Evolutionary conservation across 2,329 filamentous ascomycete species (phyloP).

Genomic region (Aspergillus oerlinghausenensis): DNA sequence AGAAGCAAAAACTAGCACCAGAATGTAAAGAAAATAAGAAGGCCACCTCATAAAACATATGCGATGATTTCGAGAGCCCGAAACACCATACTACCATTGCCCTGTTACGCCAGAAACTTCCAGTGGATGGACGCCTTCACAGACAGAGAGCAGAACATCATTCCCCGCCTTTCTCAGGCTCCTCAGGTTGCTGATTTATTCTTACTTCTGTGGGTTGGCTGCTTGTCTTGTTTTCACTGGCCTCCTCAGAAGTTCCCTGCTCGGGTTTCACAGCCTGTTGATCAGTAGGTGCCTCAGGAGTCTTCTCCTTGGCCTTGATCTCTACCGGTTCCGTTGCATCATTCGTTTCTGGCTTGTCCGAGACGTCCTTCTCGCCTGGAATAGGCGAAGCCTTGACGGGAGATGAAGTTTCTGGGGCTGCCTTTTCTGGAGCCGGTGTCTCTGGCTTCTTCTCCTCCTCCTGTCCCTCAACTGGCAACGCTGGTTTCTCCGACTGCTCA

Average conservation of each 20-base stretch:
- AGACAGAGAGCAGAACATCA: conserved; percentile 17
- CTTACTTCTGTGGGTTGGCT: conserved; percentile 14
- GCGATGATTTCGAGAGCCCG: conserved; percentile 16
- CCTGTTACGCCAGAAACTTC: conserved; percentile 32
- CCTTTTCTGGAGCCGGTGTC: conserved; percentile 15
- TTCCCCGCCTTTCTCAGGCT: conserved; percentile 29
- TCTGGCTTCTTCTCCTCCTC: conserved; percentile 24
- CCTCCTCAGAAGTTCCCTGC: conserved; percentile 7
- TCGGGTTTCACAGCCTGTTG: conserved; percentile 10
- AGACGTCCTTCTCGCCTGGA: conserved; percentile 13
- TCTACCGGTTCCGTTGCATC: conserved; percentile 10
- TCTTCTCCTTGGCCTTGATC: conserved; percentile 11
- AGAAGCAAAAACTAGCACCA: conserved; percentile 1
- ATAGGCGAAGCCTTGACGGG: conserved; percentile 17
- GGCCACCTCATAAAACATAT: conserved; percentile 12
- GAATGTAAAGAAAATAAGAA: conserved; percentile 3
- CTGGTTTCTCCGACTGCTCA: conserved; percentile 15
- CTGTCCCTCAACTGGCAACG: conserved; percentile 12
- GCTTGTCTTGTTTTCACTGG: conserved; percentile 13
- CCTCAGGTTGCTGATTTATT: conserved; percentile 25
- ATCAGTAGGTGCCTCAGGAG: conserved; percentile 13
- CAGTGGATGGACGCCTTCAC: conserved; percentile 22
- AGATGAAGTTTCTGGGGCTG: conserved; percentile 14
- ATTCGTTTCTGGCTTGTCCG: neutral
- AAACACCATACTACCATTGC: conserved; percentile 35